phyloP scores from a whole-genome alignment of 2,329 filamentous ascomycete genomes.

The Calonectria honghensis region DNA sequence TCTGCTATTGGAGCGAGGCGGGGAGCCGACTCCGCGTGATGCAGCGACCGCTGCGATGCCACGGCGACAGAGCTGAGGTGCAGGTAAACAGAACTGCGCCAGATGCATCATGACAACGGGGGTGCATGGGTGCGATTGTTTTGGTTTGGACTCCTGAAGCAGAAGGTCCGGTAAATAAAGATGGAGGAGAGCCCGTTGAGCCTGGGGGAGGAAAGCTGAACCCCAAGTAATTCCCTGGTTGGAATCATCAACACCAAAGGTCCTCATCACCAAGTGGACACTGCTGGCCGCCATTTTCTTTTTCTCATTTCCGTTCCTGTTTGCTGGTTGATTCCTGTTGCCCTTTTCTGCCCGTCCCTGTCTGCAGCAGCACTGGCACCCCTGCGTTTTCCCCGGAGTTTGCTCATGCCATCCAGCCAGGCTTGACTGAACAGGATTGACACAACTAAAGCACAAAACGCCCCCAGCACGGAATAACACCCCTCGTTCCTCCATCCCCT shows the following conservation, averaged over 20 bases:
- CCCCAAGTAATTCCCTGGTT: conserved; percentile 19
- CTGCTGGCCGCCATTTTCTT: not conserved
- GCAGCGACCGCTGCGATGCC: conserved; percentile 52
- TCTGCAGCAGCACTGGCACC: conserved; percentile 25
- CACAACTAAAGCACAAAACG: conserved; percentile 8
- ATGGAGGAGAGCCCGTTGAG: conserved; percentile 3
- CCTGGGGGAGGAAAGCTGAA: conserved; percentile 2
- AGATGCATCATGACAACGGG: conserved; percentile 50
- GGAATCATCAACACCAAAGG: conserved; percentile 36
- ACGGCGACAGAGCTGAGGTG: conserved; percentile 53
- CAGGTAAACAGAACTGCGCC: conserved; percentile 53
- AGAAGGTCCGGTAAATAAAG: conserved; percentile 34
- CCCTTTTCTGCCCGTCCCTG: conserved; percentile 20
- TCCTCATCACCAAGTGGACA: conserved; percentile 26
- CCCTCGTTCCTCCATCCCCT: conserved; percentile 45
- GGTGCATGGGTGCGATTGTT: conserved; percentile 37
- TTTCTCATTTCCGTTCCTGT: conserved; percentile 5
- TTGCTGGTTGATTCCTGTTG: conserved; percentile 36
- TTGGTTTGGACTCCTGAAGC: conserved; percentile 27
- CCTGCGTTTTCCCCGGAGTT: conserved; percentile 47
- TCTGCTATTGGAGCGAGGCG: conserved; percentile 50
- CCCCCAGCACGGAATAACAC: conserved; percentile 18
- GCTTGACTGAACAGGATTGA: conserved; percentile 24
- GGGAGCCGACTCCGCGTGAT: conserved; percentile 44
- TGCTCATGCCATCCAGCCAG: conserved; percentile 27